phyloP scores from a whole-genome alignment of 108 stramenopile genomes.

The Nitzschia inconspicua region DNA sequence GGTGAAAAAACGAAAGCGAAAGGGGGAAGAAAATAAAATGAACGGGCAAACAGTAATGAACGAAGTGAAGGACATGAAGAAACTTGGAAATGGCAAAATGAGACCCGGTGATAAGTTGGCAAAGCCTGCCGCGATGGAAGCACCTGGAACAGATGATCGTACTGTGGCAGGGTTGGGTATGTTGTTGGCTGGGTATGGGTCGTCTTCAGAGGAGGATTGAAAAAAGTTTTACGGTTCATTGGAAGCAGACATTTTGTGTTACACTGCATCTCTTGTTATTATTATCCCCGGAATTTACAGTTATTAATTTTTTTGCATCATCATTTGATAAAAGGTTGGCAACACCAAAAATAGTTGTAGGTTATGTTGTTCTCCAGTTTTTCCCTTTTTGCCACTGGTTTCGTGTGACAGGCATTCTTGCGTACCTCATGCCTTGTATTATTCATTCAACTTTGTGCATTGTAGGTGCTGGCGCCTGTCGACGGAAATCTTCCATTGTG shows the following conservation, averaged over 20 bases:
- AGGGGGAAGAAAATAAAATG: background rate
- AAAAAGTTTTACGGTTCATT: background rate
- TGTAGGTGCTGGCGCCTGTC: background rate
- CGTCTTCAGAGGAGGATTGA: constrained; percentile 28
- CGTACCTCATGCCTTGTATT: no score
- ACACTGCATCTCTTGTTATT: no score
- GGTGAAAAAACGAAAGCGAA: constrained; percentile 29
- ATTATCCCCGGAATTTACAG: no score
- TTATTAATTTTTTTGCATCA: no score
- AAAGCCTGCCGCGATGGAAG: constrained; percentile 10
- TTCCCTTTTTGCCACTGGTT: no score
- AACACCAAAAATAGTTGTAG: no score
- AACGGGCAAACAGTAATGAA: background rate
- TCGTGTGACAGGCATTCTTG: no score
- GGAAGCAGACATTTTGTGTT: no score
- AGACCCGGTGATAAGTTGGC: constrained; percentile 32
- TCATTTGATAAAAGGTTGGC: no score
- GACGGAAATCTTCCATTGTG: background rate
- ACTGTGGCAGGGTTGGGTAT: constrained; percentile 38
- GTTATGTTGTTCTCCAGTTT: no score
- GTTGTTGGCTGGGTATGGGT: constrained; percentile 63
- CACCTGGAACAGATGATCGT: constrained; percentile 4
- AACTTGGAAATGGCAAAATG: background rate
- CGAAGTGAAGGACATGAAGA: constrained; percentile 2
- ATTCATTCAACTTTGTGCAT: background rate